phyloP scores from a whole-genome alignment of 768 basidiomycete genomes.

The Zangia roseola region DNA sequence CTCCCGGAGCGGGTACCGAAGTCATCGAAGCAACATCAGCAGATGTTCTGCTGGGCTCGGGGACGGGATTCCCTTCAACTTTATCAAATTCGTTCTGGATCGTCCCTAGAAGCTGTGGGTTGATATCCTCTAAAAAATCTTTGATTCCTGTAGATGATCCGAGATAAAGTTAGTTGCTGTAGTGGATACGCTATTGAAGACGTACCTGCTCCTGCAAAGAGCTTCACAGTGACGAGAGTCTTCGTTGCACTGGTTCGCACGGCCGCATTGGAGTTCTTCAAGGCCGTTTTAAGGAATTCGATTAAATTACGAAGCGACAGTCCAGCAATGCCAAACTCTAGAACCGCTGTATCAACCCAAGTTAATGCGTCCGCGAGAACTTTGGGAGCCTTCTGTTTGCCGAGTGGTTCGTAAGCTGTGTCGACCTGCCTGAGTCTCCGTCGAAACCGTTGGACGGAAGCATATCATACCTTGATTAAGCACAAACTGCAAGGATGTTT shows the following conservation, averaged over 20 bases:
- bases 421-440: slow-evolving; percentile 15
- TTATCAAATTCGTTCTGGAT: slow-evolving; percentile 94
- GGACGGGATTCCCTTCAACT: slow-evolving; percentile 71
- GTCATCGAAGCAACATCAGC: slow-evolving; percentile 65
- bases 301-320: slow-evolving; percentile 81
- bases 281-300: slow-evolving; percentile 81
- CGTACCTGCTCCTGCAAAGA: slow-evolving; percentile 88
- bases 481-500: slow-evolving; percentile 91
- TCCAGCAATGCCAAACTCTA: slow-evolving; percentile 90
- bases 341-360: slow-evolving; percentile 85
- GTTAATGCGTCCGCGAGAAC: slow-evolving; percentile 86
- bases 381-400: slow-evolving; percentile 97
- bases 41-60: slow-evolving; percentile 75
- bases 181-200: slow-evolving; percentile 4
- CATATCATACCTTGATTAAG: slow-evolving; percentile 74
- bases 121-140: slow-evolving; percentile 90
- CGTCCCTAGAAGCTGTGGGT: slow-evolving; percentile 88
- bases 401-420: slow-evolving; percentile 87
- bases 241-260: slow-evolving; percentile 95
- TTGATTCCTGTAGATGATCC: slow-evolving; percentile 67
- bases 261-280: slow-evolving; percentile 92
- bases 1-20: slow-evolving; percentile 41
- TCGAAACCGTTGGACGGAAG: slow-evolving; percentile 5
- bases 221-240: slow-evolving; percentile 82
- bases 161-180: not conserved